phyloP scores from a whole-genome alignment of 1,284 basidiomycete genomes.

The Ceraceosorus guamensis region DNA sequence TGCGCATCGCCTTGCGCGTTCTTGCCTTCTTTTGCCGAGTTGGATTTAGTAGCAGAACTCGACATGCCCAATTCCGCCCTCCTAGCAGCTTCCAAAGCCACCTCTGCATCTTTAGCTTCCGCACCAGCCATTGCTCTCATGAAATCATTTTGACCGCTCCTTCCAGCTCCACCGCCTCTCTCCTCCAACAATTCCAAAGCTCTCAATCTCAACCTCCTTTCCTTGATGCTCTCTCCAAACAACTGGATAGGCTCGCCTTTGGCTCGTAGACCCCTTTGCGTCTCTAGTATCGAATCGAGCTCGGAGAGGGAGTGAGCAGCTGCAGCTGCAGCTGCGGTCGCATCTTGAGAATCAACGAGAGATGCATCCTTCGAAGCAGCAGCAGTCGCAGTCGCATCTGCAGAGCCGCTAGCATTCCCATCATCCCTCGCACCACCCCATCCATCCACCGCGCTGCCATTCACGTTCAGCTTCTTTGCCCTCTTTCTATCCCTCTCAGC shows the following conservation, averaged over 20 bases:
- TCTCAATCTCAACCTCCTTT: slow-evolving; percentile 76
- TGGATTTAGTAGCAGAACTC: slow-evolving; percentile 45
- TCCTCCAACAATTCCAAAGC: slow-evolving; percentile 79
- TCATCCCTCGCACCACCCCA: background rate
- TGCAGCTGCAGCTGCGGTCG: slow-evolving; percentile 1
- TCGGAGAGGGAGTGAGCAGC: slow-evolving; percentile 53
- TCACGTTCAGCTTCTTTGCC: background rate
- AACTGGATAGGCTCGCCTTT: slow-evolving; percentile 91
- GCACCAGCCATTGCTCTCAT: slow-evolving; percentile 77
- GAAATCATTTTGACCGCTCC: slow-evolving; percentile 63
- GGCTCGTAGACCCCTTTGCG: slow-evolving; percentile 72
- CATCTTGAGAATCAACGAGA: slow-evolving; percentile 11
- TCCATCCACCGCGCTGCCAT: too few relatives aligned
- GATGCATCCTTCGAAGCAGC: slow-evolving; percentile 9
- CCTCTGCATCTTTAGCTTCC: slow-evolving; percentile 58
- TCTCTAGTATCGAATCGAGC: slow-evolving; percentile 90
- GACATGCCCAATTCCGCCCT: slow-evolving; percentile 54
- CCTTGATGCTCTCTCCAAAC: slow-evolving; percentile 92
- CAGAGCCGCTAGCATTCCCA: background rate
- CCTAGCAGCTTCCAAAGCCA: slow-evolving; percentile 60
- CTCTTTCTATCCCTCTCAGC: background rate
- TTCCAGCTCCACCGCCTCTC: slow-evolving; percentile 10
- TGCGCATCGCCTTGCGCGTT: background rate
- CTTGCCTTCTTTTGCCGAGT: slow-evolving; percentile 13
- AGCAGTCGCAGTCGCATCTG: slow-evolving; percentile 1